A percentile compares a stretch with the other conserved stretches of the same genome.
Evolutionary conservation across 768 basidiomycete genomes (phyloP).

Genomic region (Paxillus rubicundulus): DNA sequence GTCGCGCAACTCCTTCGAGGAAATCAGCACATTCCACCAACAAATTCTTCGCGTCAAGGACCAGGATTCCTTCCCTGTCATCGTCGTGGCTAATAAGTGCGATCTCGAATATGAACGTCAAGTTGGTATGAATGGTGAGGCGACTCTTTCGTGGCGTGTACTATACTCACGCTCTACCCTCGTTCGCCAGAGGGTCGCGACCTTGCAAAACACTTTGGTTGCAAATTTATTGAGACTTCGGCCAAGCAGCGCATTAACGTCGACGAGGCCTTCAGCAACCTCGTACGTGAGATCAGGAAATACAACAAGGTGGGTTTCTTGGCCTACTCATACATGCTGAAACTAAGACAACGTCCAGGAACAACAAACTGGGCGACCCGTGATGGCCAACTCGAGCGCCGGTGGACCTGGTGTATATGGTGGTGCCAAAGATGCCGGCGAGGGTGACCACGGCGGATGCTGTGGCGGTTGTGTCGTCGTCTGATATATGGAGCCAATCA

Average conservation of each 20-base stretch:
- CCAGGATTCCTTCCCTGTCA: conserved; percentile 91
- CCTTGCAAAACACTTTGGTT: conserved; percentile 90
- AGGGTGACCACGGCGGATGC: conserved; percentile 59
- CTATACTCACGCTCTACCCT: background rate
- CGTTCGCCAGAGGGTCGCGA: conserved; percentile 86
- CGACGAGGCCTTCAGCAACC: conserved; percentile 90
- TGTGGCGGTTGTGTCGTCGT: conserved; percentile 67
- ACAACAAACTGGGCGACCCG: conserved; percentile 74
- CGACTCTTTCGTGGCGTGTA: background rate
- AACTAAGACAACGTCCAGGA: conserved; percentile 42
- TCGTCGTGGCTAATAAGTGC: conserved; percentile 97
- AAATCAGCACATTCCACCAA: conserved; percentile 94
- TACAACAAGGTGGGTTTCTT: conserved; percentile 75
- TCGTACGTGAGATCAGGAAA: conserved; percentile 90
- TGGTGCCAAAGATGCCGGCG: conserved; percentile 41
- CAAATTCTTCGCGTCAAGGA: conserved; percentile 97
- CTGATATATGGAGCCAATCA: conserved; percentile 22
- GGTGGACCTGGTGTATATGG: conserved; percentile 49
- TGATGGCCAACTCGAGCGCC: conserved; percentile 44
- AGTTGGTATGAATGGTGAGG: conserved; percentile 89
- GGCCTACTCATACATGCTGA: background rate
- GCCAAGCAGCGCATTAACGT: conserved; percentile 97
- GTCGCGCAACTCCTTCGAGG: conserved; percentile 95
- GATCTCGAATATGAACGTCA: conserved; percentile 96
- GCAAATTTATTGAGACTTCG: conserved; percentile 94